Evolutionary conservation across 202 grass and related monocot genomes (phyloP), one percentile per base, ranked within the genome.

Genomic region (Setaria italica): DNA sequence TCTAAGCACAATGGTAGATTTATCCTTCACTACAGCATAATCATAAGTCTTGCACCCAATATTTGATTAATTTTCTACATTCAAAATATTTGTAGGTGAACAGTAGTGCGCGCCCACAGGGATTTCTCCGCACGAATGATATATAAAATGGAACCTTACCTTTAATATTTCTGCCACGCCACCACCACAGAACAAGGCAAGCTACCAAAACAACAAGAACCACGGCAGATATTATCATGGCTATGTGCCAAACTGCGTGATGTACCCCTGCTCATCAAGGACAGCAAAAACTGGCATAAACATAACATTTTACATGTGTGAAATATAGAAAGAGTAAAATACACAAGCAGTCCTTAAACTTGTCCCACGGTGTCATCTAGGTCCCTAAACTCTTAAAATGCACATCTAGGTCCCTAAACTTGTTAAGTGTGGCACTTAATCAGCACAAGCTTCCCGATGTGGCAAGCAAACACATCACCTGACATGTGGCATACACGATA

Each of bases 101-200:
- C 6, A 64, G 8, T 60, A 54, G 34, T 16, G 16, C 64, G 42
- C 1, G 6, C 13, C 60, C 43, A 33, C 32, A 67, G 5, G 29
- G 11, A 51, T 66, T 34, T 51, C 32, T 54, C 29, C 45, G 57
- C 7, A 45, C 58, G 67, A 69, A 69, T 58, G 45, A 6, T 53
- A 35, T 33, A 19, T 56, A 75, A 25, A 86, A 60, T 1, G 9
- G 32, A 58, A 79, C 48, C 43, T 74, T 84, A 93, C 94, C 91
- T 91, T 88, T 84, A 60, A 74, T 88, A 59, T 93, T 90, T 65
- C 74, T 78, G 20, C 73, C 79, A 86, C 74, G 87, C 37, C 84
- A 91, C 94, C 89, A 93, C 88, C 89, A 96, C 17, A 96, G 62
- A 73, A 93, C 33, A 72, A 84, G 80, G 68, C 89, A 93, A 72